Conservation (phyloP, 768 basidiomycete species). For the Naganishia vaughanmartiniae region DNA sequence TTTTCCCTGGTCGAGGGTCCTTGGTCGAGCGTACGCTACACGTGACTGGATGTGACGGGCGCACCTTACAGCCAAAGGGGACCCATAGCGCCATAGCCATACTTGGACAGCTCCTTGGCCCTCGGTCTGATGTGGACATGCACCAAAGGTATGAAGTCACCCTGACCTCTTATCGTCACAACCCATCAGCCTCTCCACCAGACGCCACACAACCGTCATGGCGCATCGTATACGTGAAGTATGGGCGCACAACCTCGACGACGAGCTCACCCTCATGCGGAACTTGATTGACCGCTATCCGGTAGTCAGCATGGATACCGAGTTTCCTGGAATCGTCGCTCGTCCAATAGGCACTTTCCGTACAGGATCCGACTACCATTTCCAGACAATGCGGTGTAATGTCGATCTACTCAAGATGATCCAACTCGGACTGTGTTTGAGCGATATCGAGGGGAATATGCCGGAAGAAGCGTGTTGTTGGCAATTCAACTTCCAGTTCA, state of each 20-base stretch:
- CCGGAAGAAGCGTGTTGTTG: slow-evolving; percentile 84
- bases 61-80: slow-evolving; percentile 10
- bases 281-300: slow-evolving; percentile 85
- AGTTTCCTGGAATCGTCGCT: slow-evolving; percentile 97
- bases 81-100: too few species aligned
- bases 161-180: neutral
- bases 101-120: too few species aligned
- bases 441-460: slow-evolving; percentile 88
- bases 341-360: slow-evolving; percentile 94
- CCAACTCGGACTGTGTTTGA: slow-evolving; percentile 90
- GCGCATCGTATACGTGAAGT: slow-evolving; percentile 50
- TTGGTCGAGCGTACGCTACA: neutral
- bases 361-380: slow-evolving; percentile 96
- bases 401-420: slow-evolving; percentile 97
- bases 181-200: neutral
- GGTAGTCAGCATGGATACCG: slow-evolving; percentile 97
- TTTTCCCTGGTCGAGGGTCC: neutral
- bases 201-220: neutral
- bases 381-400: slow-evolving; percentile 99
- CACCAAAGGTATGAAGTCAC: too few species aligned
- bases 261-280: slow-evolving; percentile 84
- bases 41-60: slow-evolving; percentile 7
- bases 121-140: too few species aligned
- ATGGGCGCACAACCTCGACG: slow-evolving; percentile 88
- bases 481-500: slow-evolving; percentile 99